phyloP scores from a whole-genome alignment of 352 stramenopile species.

The Pythium aquatile region DNA sequence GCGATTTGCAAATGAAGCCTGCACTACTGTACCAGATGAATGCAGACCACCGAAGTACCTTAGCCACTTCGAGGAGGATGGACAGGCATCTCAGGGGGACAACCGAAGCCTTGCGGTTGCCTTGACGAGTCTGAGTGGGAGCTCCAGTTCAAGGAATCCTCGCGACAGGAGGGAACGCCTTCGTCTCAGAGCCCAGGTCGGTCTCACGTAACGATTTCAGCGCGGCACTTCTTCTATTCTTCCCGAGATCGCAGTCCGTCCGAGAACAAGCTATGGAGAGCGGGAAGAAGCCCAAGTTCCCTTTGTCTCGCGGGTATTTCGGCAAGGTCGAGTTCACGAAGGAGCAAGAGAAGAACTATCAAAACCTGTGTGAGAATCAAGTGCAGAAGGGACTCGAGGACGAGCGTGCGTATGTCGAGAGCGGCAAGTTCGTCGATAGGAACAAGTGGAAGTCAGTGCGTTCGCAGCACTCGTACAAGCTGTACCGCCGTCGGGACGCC shows the following conservation, averaged over 20 bases:
- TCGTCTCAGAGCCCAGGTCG: not conserved
- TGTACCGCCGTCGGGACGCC: slow-evolving; percentile 36
- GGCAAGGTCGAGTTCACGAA: too few relatives aligned
- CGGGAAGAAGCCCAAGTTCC: slow-evolving; percentile 25
- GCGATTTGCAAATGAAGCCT: too few relatives aligned
- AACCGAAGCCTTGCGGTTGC: too few relatives aligned
- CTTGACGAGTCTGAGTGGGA: too few relatives aligned
- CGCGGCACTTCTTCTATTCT: too few relatives aligned
- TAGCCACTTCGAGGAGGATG: not conserved
- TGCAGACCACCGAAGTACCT: too few relatives aligned
- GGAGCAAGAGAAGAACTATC: too few relatives aligned
- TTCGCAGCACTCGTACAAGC: slow-evolving; percentile 34
- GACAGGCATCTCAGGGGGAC: not conserved
- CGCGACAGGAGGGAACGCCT: not conserved
- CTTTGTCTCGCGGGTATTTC: slow-evolving; percentile 21
- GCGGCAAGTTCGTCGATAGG: slow-evolving; percentile 25
- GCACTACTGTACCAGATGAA: too few relatives aligned
- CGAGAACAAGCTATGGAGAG: too few relatives aligned
- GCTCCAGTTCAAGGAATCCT: not conserved
- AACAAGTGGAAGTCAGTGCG: slow-evolving; percentile 47
- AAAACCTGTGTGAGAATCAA: slow-evolving; percentile 8
- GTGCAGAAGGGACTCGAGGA: slow-evolving; percentile 32
- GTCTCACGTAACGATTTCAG: not conserved
- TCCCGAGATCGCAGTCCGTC: too few relatives aligned
- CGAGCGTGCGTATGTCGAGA: slow-evolving; percentile 24